Conservation (phyloP, 768 basidiomycete species). For the Agrocybe pediades region DNA sequence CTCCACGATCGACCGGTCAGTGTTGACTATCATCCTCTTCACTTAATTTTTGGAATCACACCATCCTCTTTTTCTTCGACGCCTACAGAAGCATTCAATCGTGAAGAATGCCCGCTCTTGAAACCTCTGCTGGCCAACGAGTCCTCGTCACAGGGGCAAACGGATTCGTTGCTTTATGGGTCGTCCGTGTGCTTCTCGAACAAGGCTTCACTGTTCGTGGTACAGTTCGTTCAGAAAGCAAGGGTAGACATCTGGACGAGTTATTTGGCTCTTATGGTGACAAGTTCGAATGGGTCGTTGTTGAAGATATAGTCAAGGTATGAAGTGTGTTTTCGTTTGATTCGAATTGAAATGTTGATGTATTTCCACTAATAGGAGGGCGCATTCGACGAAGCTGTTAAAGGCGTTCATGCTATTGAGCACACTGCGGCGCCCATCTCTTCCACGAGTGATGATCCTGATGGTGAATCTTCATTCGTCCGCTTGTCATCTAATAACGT, state of each 20-base stretch:
- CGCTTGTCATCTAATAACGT: neutral
- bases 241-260: conserved; percentile 56
- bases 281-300: conserved; percentile 63
- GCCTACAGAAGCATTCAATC: no score
- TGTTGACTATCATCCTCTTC: no score
- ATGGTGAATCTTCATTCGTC: neutral
- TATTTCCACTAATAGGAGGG: conserved; percentile 44
- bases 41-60: no score
- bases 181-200: conserved; percentile 56
- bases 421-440: conserved; percentile 71
- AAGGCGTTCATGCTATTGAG: conserved; percentile 70
- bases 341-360: neutral
- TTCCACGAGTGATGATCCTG: conserved; percentile 17
- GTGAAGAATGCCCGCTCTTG: no score
- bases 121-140: no score
- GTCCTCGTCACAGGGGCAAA: conserved; percentile 62
- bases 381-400: conserved; percentile 79
- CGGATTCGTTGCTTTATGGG: conserved; percentile 62
- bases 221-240: conserved; percentile 61
- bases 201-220: conserved; percentile 66
- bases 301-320: conserved; percentile 62
- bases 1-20: no score
- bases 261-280: conserved; percentile 58
- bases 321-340: neutral
- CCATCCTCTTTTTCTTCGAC: no score